Percentiles rank a stretch among this genome's conserved stretches.
These are phyloP conservation scores for Hydnomerulius pinastri DNA, from an alignment of 768 basidiomycete genomes.

Conservation along the genomic window DNA sequence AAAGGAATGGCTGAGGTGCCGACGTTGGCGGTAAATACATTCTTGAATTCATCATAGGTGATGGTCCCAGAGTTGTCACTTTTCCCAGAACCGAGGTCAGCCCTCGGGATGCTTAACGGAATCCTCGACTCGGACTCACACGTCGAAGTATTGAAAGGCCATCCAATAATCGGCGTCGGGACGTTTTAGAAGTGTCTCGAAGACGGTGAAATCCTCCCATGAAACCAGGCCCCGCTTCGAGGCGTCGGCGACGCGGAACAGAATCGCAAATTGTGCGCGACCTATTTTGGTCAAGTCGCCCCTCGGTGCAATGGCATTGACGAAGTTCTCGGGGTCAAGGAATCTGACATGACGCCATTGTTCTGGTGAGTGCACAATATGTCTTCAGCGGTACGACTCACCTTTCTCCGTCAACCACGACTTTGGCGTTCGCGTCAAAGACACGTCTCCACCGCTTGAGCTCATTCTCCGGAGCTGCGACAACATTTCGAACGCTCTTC, in stretches of 20 bases:
- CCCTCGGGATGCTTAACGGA: background rate
- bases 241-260: slow-evolving; percentile 87
- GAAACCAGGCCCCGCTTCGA: slow-evolving; percentile 75
- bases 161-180: slow-evolving; percentile 98
- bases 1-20: slow-evolving; percentile 86
- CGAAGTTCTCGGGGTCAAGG: slow-evolving; percentile 85
- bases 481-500: slow-evolving; percentile 64
- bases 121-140: slow-evolving; percentile 53
- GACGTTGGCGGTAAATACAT: slow-evolving; percentile 81
- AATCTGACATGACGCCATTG: slow-evolving; percentile 52
- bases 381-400: slow-evolving; percentile 40
- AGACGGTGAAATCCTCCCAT: slow-evolving; percentile 96
- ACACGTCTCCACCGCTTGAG: slow-evolving; percentile 85
- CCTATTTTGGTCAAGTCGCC: slow-evolving; percentile 85
- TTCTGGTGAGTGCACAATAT: slow-evolving; percentile 18
- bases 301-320: slow-evolving; percentile 91
- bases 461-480: slow-evolving; percentile 78
- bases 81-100: slow-evolving; percentile 14
- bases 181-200: slow-evolving; percentile 89
- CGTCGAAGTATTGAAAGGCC: slow-evolving; percentile 95
- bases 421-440: slow-evolving; percentile 83
- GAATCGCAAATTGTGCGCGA: slow-evolving; percentile 83
- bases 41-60: slow-evolving; percentile 93
- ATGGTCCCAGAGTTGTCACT: slow-evolving; percentile 93
- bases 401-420: slow-evolving; percentile 76